Percentiles rank a stretch among this genome's conserved stretches.
These are phyloP conservation scores for Teunomyces panamensis DNA, from an alignment of 805 yeast species.

Conservation along the genomic window DNA sequence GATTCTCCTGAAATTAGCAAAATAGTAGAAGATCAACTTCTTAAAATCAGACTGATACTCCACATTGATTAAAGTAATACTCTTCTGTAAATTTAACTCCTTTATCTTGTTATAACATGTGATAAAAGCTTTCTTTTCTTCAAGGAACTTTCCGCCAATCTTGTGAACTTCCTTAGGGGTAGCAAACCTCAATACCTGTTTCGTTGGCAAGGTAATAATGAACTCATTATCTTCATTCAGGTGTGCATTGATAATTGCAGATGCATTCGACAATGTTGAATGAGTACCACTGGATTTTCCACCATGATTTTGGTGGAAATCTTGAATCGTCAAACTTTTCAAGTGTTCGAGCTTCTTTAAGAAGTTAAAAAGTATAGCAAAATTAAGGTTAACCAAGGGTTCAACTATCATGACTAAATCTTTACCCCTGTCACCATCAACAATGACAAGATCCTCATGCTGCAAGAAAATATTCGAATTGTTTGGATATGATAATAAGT, in stretches of 20 bases:
- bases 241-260: conserved; percentile 35
- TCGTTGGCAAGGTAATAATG: conserved; percentile 66
- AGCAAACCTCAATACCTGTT: conserved; percentile 74
- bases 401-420: conserved; percentile 73
- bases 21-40: conserved; percentile 44
- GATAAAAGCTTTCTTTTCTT: conserved; percentile 68
- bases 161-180: conserved; percentile 67
- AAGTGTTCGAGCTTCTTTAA: conserved; percentile 70
- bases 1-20: conserved; percentile 44
- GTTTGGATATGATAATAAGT: conserved; percentile 64
- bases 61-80: conserved; percentile 37
- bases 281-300: conserved; percentile 33
- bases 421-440: conserved; percentile 83
- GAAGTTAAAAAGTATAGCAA: conserved; percentile 71
- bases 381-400: conserved; percentile 57
- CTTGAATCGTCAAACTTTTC: conserved; percentile 44
- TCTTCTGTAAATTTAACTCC: conserved; percentile 46
- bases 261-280: conserved; percentile 36
- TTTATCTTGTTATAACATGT: conserved; percentile 52
- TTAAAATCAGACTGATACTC: conserved; percentile 46
- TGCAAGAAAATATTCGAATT: conserved; percentile 58
- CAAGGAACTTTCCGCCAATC: conserved; percentile 60
- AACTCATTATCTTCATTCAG: conserved; percentile 56
- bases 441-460: conserved; percentile 65
- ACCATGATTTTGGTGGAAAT: conserved; percentile 15